Percentiles rank a stretch among this genome's conserved stretches.
These are phyloP conservation scores for Globisporangium paddicum DNA, from an alignment of 352 stramenopile species.

Conservation along the genomic window DNA sequence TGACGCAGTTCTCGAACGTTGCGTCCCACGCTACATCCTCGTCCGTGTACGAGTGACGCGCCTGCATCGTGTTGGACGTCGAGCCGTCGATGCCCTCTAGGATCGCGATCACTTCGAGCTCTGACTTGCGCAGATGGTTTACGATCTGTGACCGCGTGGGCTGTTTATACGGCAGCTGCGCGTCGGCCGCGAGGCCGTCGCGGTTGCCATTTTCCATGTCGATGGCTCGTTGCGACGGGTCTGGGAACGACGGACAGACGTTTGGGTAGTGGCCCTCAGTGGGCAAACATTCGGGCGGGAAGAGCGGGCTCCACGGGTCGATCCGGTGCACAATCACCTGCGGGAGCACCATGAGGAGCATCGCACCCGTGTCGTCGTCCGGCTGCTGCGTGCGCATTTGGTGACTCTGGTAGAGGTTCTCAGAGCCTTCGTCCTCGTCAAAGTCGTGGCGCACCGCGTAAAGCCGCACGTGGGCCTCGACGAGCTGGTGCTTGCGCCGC, in stretches of 20 bases:
- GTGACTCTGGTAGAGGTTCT: conserved; percentile 72
- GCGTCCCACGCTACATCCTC: conserved; percentile 79
- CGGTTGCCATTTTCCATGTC: conserved; percentile 86
- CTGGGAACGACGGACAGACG: conserved; percentile 52
- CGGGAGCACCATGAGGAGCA: conserved; percentile 80
- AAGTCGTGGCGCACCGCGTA: conserved; percentile 79
- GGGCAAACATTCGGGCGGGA: conserved; percentile 72
- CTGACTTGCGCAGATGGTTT: conserved; percentile 56
- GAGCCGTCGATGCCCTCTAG: conserved; percentile 82
- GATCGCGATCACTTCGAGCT: conserved; percentile 77
- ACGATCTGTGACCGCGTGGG: conserved; percentile 72
- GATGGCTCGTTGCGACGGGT: conserved; percentile 64
- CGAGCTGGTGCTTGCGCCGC: conserved; percentile 84
- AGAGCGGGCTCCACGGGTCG: conserved; percentile 80
- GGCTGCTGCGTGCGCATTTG: conserved; percentile 89
- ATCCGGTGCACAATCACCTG: conserved; percentile 84
- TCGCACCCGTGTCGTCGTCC: conserved; percentile 74
- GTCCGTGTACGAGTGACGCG: conserved; percentile 74
- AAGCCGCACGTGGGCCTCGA: conserved; percentile 77
- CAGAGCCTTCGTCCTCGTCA: conserved; percentile 38
- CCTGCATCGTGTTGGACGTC: conserved; percentile 87
- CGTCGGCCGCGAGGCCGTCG: conserved; percentile 32
- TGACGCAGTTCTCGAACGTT: conserved; percentile 75
- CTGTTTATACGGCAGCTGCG: conserved; percentile 33
- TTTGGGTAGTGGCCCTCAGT: conserved; percentile 40